These are phyloP conservation scores for Pichia nakasei DNA, from an alignment of 805 yeast genomes.

Conservation along the genomic window DNA sequence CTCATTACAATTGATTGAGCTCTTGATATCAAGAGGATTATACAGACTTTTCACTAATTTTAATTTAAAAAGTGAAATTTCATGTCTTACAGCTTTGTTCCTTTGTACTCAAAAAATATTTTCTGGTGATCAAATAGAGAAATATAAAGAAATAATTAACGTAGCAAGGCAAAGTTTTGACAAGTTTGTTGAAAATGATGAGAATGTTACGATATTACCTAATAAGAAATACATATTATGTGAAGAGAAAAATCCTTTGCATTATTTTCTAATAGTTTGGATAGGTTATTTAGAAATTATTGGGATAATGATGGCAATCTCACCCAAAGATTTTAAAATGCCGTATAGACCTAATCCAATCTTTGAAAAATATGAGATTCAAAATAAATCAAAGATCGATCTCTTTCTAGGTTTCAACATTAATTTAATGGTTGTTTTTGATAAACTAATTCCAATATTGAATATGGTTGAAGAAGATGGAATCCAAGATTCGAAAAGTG, in stretches of 20 bases:
- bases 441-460: conserved; percentile 5
- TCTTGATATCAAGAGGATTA: conserved; percentile 5
- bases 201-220: background rate
- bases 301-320: conserved; percentile 7
- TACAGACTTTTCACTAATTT: background rate
- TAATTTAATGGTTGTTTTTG: conserved; percentile 37
- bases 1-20: conserved; percentile 2
- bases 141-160: conserved; percentile 5
- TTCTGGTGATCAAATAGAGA: conserved; percentile 2
- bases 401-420: conserved; percentile 58
- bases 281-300: conserved; percentile 9
- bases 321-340: conserved; percentile 5
- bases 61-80: conserved; percentile 4
- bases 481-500: background rate
- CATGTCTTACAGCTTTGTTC: conserved; percentile 4
- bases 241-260: conserved; percentile 1
- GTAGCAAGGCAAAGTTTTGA: conserved; percentile 2
- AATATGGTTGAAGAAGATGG: conserved; percentile 1
- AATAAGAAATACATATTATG: conserved; percentile 6
- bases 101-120: conserved; percentile 8
- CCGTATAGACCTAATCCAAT: conserved; percentile 4
- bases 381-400: conserved; percentile 34
- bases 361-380: background rate
- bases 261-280: conserved; percentile 6
- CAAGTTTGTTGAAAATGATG: conserved; percentile 1